Base-by-base conservation (phyloP, 192 early-diverging fungal species). In the Phycomyces nitens region DNA sequence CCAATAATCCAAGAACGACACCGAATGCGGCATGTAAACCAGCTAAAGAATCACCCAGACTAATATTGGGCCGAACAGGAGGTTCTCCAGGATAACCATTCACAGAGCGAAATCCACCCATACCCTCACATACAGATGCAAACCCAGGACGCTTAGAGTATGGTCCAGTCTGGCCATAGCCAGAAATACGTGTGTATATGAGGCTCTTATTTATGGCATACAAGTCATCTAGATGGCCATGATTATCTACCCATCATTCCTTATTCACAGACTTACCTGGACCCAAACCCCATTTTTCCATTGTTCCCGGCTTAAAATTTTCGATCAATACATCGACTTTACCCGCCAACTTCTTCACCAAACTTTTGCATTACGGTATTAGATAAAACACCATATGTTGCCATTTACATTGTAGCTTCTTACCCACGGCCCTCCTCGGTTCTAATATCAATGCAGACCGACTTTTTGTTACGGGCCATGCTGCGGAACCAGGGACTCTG, bases 261-360 rank as follows among this genome's bases (percentile, higher is more conserved):
- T 41, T 16, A 26, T 55, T 29, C 23, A 5, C 7, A 34, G 41
- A 29, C 50, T 47, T 64, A 74, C 72, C 75, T 22, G 80, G 80
- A 1, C 81, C 81, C 54, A 82, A 62, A 23, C 80, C 80, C 79
- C 80, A 82, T 64, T 81, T 82, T 56, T 82, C 77, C 75, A 82
- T 74, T 12, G 73, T 78, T 39, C 77, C 80, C 39, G 81, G 81
- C 16, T 73, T 72, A 64, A 81, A 82, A 43, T 82, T 82, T 54
- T 82, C 81, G 47, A 82, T 70, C 12, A 82, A 53, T 9, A 82
- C 77, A 64, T 82, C 78, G 9, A 69, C 75, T 64, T 70, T 21
- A 26, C 66, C 56, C 4, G 68, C 73, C 8, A 75, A 22, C 15
- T 62, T n/a, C 29, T 67, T 65, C 20, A 75, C 68, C 18, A 75